phyloP scores from a whole-genome alignment of 352 stramenopile genomes.

The Aphanomyces cochlioides region DNA sequence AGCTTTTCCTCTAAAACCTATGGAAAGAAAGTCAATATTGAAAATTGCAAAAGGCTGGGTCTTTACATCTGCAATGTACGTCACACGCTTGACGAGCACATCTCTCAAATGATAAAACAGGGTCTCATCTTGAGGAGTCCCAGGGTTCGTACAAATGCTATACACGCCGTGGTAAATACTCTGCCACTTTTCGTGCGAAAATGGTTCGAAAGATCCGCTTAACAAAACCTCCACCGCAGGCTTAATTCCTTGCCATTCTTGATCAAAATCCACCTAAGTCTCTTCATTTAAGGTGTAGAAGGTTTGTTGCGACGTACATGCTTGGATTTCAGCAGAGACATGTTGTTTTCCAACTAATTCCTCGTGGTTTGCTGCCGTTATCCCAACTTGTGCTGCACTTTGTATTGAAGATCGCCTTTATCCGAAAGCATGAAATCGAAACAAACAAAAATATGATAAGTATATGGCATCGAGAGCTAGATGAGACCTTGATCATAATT shows the following conservation, averaged over 20 bases:
- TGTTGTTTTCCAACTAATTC: conserved; percentile 23
- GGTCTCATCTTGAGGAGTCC: conserved; percentile 71
- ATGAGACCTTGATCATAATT: neutral
- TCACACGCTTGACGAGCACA: conserved; percentile 64
- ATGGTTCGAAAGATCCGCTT: conserved; percentile 54
- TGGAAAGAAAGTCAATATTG: neutral
- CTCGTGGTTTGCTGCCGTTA: too few species aligned
- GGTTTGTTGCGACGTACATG: conserved; percentile 39
- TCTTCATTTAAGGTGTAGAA: neutral
- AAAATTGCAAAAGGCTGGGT: neutral
- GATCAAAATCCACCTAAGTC: conserved; percentile 78
- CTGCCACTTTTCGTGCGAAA: conserved; percentile 82
- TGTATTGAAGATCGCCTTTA: too few species aligned
- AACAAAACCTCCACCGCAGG: conserved; percentile 68
- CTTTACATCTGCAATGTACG: conserved; percentile 50
- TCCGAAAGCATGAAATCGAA: too few species aligned
- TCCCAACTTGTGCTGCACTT: too few species aligned
- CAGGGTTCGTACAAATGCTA: conserved; percentile 84
- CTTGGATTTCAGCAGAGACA: conserved; percentile 81
- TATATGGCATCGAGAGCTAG: neutral
- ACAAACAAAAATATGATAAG: too few species aligned
- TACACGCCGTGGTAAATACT: conserved; percentile 86
- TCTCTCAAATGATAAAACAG: conserved; percentile 74
- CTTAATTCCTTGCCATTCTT: conserved; percentile 80
- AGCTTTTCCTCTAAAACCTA: conserved; percentile 54